Evolutionary conservation across 805 yeast species (phyloP).

Genomic region (Yamadazyma philogaea): DNA sequence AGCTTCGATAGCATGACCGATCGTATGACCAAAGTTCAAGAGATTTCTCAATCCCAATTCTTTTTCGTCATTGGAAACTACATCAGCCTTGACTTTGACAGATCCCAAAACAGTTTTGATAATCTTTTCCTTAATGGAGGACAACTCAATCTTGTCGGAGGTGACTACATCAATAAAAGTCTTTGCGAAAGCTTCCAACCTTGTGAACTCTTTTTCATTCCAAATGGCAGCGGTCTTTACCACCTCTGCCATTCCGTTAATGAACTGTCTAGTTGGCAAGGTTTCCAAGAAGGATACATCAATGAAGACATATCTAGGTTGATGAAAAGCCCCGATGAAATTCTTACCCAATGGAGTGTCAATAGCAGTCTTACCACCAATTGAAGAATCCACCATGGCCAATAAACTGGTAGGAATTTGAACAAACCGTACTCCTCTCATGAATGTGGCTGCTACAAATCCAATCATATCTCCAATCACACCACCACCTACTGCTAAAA

Average conservation of each 20-base stretch:
- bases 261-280: slow-evolving; percentile 88
- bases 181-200: slow-evolving; percentile 76
- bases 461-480: slow-evolving; percentile 99
- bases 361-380: slow-evolving; percentile 98
- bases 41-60: slow-evolving; percentile 92
- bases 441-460: slow-evolving; percentile 97
- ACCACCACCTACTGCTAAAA: slow-evolving; percentile 96
- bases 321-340: slow-evolving; percentile 96
- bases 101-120: slow-evolving; percentile 80
- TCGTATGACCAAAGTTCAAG: slow-evolving; percentile 92
- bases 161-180: slow-evolving; percentile 64
- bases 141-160: slow-evolving; percentile 46
- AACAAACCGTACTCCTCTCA: slow-evolving; percentile 94
- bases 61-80: slow-evolving; percentile 89
- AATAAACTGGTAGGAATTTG: slow-evolving; percentile 92
- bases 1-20: slow-evolving; percentile 99
- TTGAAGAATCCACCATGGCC: slow-evolving; percentile 97
- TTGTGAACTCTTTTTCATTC: slow-evolving; percentile 83
- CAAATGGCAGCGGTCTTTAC: slow-evolving; percentile 97
- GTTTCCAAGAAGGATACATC: slow-evolving; percentile 86
- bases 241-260: slow-evolving; percentile 98
- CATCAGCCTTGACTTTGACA: slow-evolving; percentile 87
- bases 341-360: slow-evolving; percentile 96
- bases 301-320: slow-evolving; percentile 82
- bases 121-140: slow-evolving; percentile 68